Conservation (phyloP, 345 rosid genomes). For the Heritiera littoralis region DNA sequence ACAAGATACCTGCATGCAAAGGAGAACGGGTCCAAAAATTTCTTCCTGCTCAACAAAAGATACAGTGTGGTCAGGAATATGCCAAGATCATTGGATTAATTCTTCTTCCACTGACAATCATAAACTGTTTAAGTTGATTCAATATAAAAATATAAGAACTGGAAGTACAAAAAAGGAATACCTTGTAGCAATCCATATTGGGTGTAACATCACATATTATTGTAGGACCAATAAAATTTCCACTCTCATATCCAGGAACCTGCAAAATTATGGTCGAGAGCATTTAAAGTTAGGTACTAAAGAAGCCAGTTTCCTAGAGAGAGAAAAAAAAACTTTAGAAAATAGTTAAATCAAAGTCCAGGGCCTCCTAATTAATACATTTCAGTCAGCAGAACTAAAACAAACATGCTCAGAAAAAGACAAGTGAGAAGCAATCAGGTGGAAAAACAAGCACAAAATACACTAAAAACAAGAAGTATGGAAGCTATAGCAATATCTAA, state of each 20-base stretch:
- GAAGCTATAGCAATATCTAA: not conserved
- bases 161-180: conserved; percentile 15
- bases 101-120: conserved; percentile 35
- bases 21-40: conserved; percentile 47
- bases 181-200: conserved; percentile 50
- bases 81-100: conserved; percentile 31
- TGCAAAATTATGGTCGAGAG: conserved; percentile 14
- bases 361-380: not conserved
- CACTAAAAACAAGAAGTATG: not conserved
- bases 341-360: conserved; percentile 12
- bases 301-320: not conserved
- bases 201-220: conserved; percentile 38
- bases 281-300: conserved; percentile 2
- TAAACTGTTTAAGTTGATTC: conserved; percentile 22
- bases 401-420: not conserved
- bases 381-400: not conserved
- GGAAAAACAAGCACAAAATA: not conserved
- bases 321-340: not conserved
- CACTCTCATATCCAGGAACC: conserved; percentile 51
- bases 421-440: not conserved
- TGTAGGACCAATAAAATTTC: conserved; percentile 48
- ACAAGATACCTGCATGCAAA: conserved; percentile 45
- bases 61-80: conserved; percentile 33
- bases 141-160: conserved; percentile 4
- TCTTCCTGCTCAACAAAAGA: conserved; percentile 53